A percentile compares a stretch with the other conserved stretches of the same genome.
phyloP scores from a whole-genome alignment of 1,284 basidiomycete genomes.

The Sporisorium iseilematis-ciliati region DNA sequence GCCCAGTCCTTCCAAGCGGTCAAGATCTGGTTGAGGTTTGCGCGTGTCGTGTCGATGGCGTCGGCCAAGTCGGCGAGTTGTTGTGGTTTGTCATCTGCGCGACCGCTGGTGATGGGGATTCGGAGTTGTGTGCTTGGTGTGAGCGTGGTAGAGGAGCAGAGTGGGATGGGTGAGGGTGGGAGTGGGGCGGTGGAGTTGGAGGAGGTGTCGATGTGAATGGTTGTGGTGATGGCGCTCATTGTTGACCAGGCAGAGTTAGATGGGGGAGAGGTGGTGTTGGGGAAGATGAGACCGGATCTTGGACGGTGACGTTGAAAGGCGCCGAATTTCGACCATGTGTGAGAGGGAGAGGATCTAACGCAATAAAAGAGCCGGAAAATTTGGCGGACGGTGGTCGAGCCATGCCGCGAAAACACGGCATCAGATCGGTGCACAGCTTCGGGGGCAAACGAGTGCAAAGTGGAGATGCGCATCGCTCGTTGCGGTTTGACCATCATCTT shows the following conservation, averaged over 20 bases:
- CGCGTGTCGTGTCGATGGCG: slow-evolving; percentile 27
- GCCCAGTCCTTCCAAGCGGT: slow-evolving; percentile 49
- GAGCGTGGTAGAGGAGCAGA: slow-evolving; percentile 7
- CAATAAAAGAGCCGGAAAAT: neutral
- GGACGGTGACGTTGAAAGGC: neutral
- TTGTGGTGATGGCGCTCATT: slow-evolving; percentile 16
- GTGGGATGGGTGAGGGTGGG: slow-evolving; percentile 21
- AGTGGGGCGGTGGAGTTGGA: slow-evolving; percentile 4
- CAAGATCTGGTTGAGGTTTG: slow-evolving; percentile 26
- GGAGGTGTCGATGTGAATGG: slow-evolving; percentile 33
- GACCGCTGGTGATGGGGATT: slow-evolving; percentile 10
- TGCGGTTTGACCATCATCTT: slow-evolving; percentile 3
- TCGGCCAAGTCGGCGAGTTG: slow-evolving; percentile 32
- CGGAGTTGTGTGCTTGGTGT: slow-evolving; percentile 29
- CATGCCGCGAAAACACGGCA: slow-evolving; percentile 4
- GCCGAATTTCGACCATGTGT: neutral
- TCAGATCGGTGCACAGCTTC: neutral
- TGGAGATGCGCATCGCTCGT: slow-evolving; percentile 7
- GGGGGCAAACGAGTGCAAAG: neutral
- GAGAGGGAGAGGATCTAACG: neutral
- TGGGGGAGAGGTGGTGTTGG: slow-evolving; percentile 6
- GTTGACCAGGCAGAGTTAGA: neutral
- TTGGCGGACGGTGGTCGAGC: slow-evolving; percentile 4
- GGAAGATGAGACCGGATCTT: neutral
- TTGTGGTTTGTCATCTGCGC: slow-evolving; percentile 22